Conservation (phyloP, 2,329 filamentous ascomycete species). For the Trichophyton benhamiae region DNA sequence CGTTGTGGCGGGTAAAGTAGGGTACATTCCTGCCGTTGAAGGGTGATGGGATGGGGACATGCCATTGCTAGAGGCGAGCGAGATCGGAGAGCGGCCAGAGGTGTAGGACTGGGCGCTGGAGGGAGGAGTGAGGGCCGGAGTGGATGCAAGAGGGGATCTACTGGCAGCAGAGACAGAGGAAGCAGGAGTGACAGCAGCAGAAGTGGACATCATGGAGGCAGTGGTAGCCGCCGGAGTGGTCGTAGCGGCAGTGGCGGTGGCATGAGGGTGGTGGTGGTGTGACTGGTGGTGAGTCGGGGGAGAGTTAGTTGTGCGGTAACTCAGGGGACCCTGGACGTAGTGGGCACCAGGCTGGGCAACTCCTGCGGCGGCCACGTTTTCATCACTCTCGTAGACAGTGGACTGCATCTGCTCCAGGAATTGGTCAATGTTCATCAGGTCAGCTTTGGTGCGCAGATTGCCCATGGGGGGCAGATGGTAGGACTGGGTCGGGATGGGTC, state of each 20-base stretch:
- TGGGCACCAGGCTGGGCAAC: conserved; percentile 63
- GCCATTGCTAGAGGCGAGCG: conserved; percentile 39
- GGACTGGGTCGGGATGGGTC: conserved; percentile 57
- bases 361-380: conserved; percentile 64
- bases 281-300: conserved; percentile 34
- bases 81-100: conserved; percentile 49
- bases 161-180: conserved; percentile 22
- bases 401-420: conserved; percentile 93
- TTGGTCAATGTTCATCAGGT: conserved; percentile 85
- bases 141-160: conserved; percentile 39
- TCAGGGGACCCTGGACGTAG: conserved; percentile 43
- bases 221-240: conserved; percentile 23
- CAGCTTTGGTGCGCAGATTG: conserved; percentile 82
- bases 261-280: conserved; percentile 18
- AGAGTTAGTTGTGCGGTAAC: conserved; percentile 46
- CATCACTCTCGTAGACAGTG: conserved; percentile 88
- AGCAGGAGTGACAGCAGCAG: conserved; percentile 24
- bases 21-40: conserved; percentile 46
- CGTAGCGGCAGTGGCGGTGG: conserved; percentile 27
- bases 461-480: conserved; percentile 81
- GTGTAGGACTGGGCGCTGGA: conserved; percentile 51
- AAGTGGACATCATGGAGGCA: conserved; percentile 27
- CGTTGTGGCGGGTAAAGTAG: conserved; percentile 46
- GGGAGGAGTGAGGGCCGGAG: conserved; percentile 51
- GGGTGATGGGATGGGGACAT: conserved; percentile 37